phyloP scores from a whole-genome alignment of 129 eudicot species.

The Pseudognaphalium luteoalbum region DNA sequence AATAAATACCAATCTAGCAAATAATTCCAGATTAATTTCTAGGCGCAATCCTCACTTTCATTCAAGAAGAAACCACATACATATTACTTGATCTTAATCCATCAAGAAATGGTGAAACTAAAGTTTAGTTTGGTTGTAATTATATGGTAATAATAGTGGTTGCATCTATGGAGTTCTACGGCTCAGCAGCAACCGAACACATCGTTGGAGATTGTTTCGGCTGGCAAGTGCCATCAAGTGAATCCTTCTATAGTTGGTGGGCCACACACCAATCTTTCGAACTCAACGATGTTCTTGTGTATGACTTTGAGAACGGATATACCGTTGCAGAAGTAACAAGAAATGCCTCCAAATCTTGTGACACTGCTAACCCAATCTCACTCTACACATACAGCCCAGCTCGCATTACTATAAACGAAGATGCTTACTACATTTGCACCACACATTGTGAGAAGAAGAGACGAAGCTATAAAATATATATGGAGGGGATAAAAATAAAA shows the following conservation, averaged over 20 bases:
- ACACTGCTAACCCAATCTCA: slow-evolving; percentile 26
- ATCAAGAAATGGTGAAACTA: neutral
- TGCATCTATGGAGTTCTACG: slow-evolving; percentile 28
- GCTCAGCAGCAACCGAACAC: slow-evolving; percentile 41
- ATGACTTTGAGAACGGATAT: slow-evolving; percentile 39
- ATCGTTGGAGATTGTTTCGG: slow-evolving; percentile 39
- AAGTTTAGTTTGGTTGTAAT: too few species aligned
- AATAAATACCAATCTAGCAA: neutral
- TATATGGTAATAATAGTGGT: too few species aligned
- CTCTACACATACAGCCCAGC: slow-evolving; percentile 36
- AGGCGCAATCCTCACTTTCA: neutral
- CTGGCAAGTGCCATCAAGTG: slow-evolving; percentile 46
- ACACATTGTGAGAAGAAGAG: too few species aligned
- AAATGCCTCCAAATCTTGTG: slow-evolving; percentile 37
- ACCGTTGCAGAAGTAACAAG: slow-evolving; percentile 34
- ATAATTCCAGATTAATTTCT: neutral
- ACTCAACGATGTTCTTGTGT: slow-evolving; percentile 41
- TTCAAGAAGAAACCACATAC: neutral
- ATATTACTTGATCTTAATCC: neutral
- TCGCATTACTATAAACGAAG: neutral
- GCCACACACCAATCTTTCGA: slow-evolving; percentile 35
- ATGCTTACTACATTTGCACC: slow-evolving; percentile 5
- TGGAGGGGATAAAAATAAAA: too few species aligned
- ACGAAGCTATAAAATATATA: too few species aligned
- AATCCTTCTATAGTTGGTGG: slow-evolving; percentile 41